Conservation (phyloP, 208 protist genomes). For the Vickermania spadyakhi region DNA sequence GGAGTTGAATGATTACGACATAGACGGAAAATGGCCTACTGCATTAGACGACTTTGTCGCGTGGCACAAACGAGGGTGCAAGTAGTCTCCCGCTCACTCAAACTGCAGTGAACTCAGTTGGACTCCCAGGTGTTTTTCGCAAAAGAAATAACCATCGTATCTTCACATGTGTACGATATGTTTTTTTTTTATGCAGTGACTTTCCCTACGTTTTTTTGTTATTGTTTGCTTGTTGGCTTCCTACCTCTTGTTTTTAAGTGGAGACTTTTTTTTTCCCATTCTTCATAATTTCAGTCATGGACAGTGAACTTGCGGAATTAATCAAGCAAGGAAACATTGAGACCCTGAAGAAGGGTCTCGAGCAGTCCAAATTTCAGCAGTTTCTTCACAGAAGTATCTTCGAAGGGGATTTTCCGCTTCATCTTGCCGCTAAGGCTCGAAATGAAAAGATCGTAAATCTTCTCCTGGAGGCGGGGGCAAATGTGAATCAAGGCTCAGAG, state of each 20-base stretch:
- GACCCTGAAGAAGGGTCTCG: constrained; percentile 91
- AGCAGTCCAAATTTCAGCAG: neutral
- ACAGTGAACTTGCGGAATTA: constrained; percentile 69
- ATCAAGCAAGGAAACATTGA: constrained; percentile 68
- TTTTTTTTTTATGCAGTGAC: neutral
- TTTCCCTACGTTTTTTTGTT: neutral
- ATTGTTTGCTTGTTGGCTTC: constrained; percentile 1
- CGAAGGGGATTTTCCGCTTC: constrained; percentile 44
- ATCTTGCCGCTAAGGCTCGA: constrained; percentile 19
- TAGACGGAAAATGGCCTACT: constrained; percentile 29
- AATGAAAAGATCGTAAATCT: constrained; percentile 16
- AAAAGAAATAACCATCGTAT: neutral
- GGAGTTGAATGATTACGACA: constrained; percentile 6
- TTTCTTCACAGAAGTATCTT: constrained; percentile 5
- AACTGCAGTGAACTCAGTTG: too few species aligned
- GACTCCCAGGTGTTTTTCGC: too few species aligned
- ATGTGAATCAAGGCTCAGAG: constrained; percentile 22
- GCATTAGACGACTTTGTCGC: constrained; percentile 68
- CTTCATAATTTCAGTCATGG: constrained; percentile 9
- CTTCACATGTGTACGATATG: neutral
- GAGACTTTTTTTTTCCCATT: neutral
- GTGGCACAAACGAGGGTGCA: constrained; percentile 10
- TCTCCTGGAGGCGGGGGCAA: constrained; percentile 29
- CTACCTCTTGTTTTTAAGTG: constrained; percentile 1
- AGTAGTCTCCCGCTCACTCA: too few species aligned